Percentiles rank a stretch among this genome's conserved stretches.
Evolutionary conservation across 2,329 filamentous ascomycete genomes (phyloP).

Genomic region (Diatrype stigma): DNA sequence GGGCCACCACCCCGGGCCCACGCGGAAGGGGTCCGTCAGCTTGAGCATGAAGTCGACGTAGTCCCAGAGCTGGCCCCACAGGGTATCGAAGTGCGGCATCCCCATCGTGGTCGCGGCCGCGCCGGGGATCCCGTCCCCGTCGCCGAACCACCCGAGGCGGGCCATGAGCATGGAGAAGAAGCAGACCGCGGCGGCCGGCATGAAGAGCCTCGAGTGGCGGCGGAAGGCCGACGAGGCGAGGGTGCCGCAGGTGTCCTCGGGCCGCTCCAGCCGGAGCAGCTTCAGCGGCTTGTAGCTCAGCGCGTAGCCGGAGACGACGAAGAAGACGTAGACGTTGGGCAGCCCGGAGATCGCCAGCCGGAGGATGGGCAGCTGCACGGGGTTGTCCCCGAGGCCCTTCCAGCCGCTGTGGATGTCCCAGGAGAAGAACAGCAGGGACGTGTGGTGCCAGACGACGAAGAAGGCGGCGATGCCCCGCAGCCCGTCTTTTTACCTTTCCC

Average conservation of each 20-base stretch:
- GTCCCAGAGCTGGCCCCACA: conserved; percentile 17
- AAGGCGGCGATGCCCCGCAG: conserved; percentile 52
- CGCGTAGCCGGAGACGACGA: conserved; percentile 38
- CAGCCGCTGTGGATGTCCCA: conserved; percentile 26
- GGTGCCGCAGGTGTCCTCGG: conserved; percentile 14
- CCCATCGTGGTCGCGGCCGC: conserved; percentile 13
- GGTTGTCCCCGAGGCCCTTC: conserved; percentile 9
- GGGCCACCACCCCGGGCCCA: conserved; percentile 3
- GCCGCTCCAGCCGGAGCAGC: conserved; percentile 17
- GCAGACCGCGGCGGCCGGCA: conserved; percentile 19
- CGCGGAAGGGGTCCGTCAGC: conserved; percentile 15
- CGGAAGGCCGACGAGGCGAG: conserved; percentile 25
- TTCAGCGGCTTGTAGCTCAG: conserved; percentile 32
- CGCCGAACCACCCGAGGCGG: conserved; percentile 13
- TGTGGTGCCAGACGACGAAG: conserved; percentile 49
- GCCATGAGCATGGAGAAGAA: conserved; percentile 12
- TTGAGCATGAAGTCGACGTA: conserved; percentile 6
- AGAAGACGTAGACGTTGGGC: conserved; percentile 38
- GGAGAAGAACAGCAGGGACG: conserved; percentile 26
- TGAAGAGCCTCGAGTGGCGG: conserved; percentile 23
- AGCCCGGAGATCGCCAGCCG: conserved; percentile 31
- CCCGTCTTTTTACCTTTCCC: too few relatives aligned
- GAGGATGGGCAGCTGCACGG: conserved; percentile 33
- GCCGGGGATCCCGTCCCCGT: conserved; percentile 11
- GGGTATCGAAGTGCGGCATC: conserved; percentile 9